Evolutionary conservation across 2,329 filamentous ascomycete species (phyloP), one percentile per base, ranked within the genome.

Genomic region (Microsporum ferrugineum): DNA sequence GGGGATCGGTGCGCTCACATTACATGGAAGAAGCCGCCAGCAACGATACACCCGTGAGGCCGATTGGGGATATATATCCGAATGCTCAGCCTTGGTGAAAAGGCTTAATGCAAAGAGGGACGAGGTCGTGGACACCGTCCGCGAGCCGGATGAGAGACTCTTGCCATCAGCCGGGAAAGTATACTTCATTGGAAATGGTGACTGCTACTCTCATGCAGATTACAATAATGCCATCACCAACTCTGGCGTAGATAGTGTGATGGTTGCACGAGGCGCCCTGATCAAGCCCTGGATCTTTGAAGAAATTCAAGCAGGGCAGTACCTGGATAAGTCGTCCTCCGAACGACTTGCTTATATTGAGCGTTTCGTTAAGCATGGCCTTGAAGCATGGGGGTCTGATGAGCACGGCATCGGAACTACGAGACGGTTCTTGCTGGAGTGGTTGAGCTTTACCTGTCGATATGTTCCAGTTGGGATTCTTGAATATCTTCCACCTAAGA

Each of bases 211-310:
- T 3, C 91, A 97, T 73, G 77, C 86, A 36, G 91, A 97, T 71
- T 97, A 97, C 77, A 85, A 85, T 65, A 78, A 85, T 61, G 86
- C 94, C 69, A 79, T 97, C 43, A 80, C 87, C 56, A 82, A 92
- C 62, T 82, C 89, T 39, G 83, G 84, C 55, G 91, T 97, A 53
- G 92, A 97, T 76, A 85, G 85, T n/a, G 88, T 96, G 71, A 97
- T 99, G 94, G 85, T 97, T 63, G 94, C 87, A n/a, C 88, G 94
- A 63, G 94, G 94, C 61, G 94, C 94, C 7, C 82, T 99, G 62
- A 89, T 97, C 76, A 99, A 99, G 77, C 94, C 94, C 0, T 99
- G 94, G 94, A 80, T 99, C 64, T 99, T 97, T 71, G 94, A 99
- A 74, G 94, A 99, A 75, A 97, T 99, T 60, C 84, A 89, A 66